Evolutionary conservation across 2,329 filamentous ascomycete genomes (phyloP), one percentile per base, ranked within the genome.

Genomic region (Neofusicoccum sp.): DNA sequence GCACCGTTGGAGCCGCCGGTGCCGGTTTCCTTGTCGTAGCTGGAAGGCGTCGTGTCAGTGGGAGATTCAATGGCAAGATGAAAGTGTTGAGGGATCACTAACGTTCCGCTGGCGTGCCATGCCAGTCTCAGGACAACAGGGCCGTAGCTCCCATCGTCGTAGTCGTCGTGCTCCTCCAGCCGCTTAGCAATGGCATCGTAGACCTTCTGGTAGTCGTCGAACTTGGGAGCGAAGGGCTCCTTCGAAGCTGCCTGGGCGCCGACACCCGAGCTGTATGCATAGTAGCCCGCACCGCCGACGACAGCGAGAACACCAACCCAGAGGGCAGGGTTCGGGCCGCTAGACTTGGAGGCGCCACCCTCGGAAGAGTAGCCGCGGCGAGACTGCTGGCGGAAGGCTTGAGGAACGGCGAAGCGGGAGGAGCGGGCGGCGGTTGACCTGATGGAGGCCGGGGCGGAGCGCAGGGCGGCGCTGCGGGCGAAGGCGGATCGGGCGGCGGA

Each of bases 1-100:
- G 94, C 94, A 68, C 95, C 94, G 78, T 98, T 97, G 84, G 90
- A 94, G 69, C 94, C 94, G 72, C 94, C 95, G 49, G 94, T 98
- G 68, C 86, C 85, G 31, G 93, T 97, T 74, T 86, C 86, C 81
- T 89, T 90, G 76, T 98, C 94, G 74, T 89, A 98, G 71, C 76
- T 78, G 56, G 8, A 16, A 29, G 6, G 6, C 4, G 3, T 22
- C 8, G 41, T 47, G 67, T 76, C 44, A 73, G 65, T 48, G 9
- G 6, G 45, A 36, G 34, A 12, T 28, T 12, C 6, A 33, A 6
- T 14, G 49, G 39, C 33, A 28, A 12, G 33, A n/a, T 28, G 6
- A n/a, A 41, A 11, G 34, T 37, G 9, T 34, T 11, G 6, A n/a
- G 12, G 12, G 16, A 31, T 9, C 63, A 75, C 74, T 71, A 64